Conservation (phyloP, 345 rosid species). For the Nephelium lappaceum region DNA sequence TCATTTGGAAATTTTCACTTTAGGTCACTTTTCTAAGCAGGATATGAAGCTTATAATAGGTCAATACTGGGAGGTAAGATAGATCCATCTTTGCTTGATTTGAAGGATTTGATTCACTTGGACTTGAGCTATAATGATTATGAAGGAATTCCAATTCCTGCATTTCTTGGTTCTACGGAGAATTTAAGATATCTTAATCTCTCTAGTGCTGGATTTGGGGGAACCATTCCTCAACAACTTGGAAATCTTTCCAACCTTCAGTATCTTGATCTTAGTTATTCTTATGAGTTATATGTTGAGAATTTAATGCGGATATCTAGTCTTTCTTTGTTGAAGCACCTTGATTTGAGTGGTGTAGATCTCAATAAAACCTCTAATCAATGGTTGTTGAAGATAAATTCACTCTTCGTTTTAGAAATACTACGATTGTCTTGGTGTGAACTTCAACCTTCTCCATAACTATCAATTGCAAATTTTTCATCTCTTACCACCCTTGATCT, state of each 20-base stretch:
- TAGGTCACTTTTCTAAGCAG: rapidly evolving
- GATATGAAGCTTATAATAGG: too few relatives aligned
- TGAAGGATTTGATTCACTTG: not conserved
- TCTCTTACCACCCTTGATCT: not conserved
- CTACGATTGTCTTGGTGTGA: not conserved
- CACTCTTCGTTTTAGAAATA: not conserved
- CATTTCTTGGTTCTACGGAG: not conserved
- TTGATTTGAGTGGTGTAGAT: not conserved
- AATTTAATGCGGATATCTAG: not conserved
- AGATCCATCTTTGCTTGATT: not conserved
- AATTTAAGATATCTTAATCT: not conserved
- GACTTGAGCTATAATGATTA: not conserved
- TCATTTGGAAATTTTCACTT: not conserved
- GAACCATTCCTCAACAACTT: not conserved
- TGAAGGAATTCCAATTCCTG: not conserved
- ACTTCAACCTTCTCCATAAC: not conserved
- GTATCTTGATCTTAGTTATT: too few relatives aligned
- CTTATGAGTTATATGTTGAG: not conserved
- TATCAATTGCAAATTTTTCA: not conserved
- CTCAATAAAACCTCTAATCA: not conserved
- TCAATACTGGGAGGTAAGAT: not conserved
- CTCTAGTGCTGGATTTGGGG: not conserved
- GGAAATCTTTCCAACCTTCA: too few relatives aligned
- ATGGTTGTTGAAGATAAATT: not conserved
- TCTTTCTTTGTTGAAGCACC: not conserved